A percentile compares a stretch with the other conserved stretches of the same genome.
Evolutionary conservation across 768 basidiomycete species (phyloP).

Genomic region (Hypholoma fasciculare): DNA sequence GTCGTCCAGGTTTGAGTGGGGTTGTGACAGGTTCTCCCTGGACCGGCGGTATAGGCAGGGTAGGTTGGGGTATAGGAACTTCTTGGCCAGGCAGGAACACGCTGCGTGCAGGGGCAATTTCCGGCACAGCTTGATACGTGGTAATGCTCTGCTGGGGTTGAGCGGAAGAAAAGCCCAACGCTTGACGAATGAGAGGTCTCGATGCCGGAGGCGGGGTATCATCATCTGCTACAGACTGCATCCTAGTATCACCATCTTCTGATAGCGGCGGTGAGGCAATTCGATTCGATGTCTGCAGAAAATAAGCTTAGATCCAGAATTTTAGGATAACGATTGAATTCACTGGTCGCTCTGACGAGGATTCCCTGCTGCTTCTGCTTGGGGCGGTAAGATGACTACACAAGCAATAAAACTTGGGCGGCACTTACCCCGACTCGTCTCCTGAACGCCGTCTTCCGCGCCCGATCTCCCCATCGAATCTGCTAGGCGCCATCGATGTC

Average conservation of each 20-base stretch:
- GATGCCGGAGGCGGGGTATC: slow-evolving; percentile 49
- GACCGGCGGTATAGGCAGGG: background rate
- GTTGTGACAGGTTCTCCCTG: no score
- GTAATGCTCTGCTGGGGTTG: slow-evolving; percentile 31
- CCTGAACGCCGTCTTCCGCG: slow-evolving; percentile 32
- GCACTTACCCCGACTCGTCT: slow-evolving; percentile 34
- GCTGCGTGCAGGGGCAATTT: slow-evolving; percentile 16
- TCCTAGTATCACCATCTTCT: slow-evolving; percentile 46
- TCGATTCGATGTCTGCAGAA: slow-evolving; percentile 38
- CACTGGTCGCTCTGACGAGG: slow-evolving; percentile 48
- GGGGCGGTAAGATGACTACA: background rate
- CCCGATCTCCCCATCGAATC: slow-evolving; percentile 34
- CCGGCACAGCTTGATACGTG: slow-evolving; percentile 42
- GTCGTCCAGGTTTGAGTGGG: slow-evolving; percentile 7
- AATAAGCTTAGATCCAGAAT: background rate
- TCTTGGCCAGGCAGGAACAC: slow-evolving; percentile 59
- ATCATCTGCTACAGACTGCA: slow-evolving; percentile 39
- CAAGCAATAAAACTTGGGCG: background rate
- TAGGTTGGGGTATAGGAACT: slow-evolving; percentile 14
- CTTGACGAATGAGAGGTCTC: slow-evolving; percentile 56
- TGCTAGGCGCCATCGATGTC: background rate
- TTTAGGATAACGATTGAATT: slow-evolving; percentile 13
- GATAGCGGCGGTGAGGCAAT: slow-evolving; percentile 54
- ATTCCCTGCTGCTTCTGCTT: slow-evolving; percentile 57
- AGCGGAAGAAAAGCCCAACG: slow-evolving; percentile 48